Conservation (phyloP, 1,284 basidiomycete genomes). For the Coriolopsis trogii region DNA sequence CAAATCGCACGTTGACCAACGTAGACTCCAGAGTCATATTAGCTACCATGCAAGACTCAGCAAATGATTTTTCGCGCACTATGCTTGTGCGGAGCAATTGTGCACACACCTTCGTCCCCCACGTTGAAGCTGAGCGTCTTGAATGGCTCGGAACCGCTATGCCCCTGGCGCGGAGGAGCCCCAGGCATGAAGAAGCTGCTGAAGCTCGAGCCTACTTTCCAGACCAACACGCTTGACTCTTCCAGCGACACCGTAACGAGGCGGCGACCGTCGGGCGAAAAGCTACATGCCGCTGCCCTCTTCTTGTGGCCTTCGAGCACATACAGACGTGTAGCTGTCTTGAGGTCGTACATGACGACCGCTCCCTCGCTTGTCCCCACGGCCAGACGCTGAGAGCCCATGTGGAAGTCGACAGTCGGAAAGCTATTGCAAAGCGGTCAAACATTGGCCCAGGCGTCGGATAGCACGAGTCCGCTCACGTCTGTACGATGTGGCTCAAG, state of each 20-base stretch:
- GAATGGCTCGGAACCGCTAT: conserved; percentile 79
- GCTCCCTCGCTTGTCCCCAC: conserved; percentile 95
- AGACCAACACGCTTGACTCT: conserved; percentile 81
- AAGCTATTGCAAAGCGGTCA: conserved; percentile 55
- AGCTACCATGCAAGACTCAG: conserved; percentile 44
- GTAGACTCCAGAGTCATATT: conserved; percentile 73
- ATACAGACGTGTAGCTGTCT: conserved; percentile 93
- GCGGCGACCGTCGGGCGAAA: conserved; percentile 91
- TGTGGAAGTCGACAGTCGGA: conserved; percentile 91
- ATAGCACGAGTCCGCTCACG: conserved; percentile 49
- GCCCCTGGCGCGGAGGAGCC: conserved; percentile 88
- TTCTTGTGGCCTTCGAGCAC: conserved; percentile 91
- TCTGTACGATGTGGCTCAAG: conserved; percentile 85
- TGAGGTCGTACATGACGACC: conserved; percentile 95
- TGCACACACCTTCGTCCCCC: conserved; percentile 56
- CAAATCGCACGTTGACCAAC: conserved; percentile 75
- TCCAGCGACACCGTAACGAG: conserved; percentile 88
- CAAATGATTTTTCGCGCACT: no score
- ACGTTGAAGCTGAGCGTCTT: conserved; percentile 82
- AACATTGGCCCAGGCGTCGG: background rate
- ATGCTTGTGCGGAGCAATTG: background rate
- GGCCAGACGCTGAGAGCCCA: conserved; percentile 82
- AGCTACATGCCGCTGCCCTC: conserved; percentile 79
- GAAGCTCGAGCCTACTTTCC: conserved; percentile 89
- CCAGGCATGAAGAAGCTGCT: conserved; percentile 91